phyloP scores from a whole-genome alignment of 208 protist species.

The Acanthamoeba triangularis region DNA sequence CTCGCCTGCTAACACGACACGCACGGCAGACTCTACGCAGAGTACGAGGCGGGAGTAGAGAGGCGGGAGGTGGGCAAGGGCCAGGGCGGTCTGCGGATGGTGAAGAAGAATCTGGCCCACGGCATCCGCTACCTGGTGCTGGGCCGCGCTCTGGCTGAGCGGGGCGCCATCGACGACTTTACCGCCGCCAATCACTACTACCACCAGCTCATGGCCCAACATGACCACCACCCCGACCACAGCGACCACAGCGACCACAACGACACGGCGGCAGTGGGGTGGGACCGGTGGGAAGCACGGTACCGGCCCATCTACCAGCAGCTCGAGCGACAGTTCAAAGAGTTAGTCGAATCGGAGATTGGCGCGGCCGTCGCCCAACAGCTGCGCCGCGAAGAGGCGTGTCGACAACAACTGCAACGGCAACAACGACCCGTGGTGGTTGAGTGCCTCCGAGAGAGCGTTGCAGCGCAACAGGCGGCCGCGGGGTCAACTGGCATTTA shows the following conservation, averaged over 20 bases:
- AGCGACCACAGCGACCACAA: neutral
- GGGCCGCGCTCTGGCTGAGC: neutral
- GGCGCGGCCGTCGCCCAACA: neutral
- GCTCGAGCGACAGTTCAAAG: neutral
- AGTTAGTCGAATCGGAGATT: neutral
- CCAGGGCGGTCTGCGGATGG: neutral
- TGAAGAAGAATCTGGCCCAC: neutral
- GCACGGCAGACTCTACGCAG: neutral
- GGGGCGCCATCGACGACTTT: neutral
- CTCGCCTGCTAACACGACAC: no score
- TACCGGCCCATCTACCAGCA: neutral
- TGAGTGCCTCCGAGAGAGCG: neutral
- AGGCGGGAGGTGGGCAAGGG: neutral
- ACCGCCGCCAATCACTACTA: neutral
- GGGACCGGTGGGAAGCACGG: neutral
- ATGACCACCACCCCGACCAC: neutral
- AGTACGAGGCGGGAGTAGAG: neutral
- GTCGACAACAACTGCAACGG: neutral
- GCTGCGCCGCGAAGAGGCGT: neutral
- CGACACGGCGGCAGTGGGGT: neutral
- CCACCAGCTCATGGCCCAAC: neutral
- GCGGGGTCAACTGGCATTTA: neutral
- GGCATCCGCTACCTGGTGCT: neutral
- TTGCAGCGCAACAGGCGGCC: neutral
- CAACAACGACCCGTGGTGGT: neutral